Conservation (phyloP, 2,329 filamentous ascomycete species). For the Chaetoscypha palmicola region DNA sequence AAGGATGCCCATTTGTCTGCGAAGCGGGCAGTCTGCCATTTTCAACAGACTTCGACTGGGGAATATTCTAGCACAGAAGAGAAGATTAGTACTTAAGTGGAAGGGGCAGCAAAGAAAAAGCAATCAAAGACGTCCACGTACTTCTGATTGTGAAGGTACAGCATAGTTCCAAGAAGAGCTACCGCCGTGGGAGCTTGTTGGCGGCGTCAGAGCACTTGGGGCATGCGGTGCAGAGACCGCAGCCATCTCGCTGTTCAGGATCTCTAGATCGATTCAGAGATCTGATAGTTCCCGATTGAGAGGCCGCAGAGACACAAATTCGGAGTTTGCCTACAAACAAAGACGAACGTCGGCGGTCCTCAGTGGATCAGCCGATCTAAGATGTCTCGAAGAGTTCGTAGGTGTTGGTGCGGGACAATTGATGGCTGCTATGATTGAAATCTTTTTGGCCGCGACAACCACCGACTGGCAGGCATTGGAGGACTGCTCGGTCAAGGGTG, state of each 20-base stretch:
- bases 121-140: constrained; percentile 14
- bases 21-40: constrained; percentile 17
- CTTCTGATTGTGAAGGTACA: constrained; percentile 25
- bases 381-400: no score
- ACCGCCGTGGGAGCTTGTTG: constrained; percentile 27
- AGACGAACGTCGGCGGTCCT: neutral
- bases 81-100: neutral
- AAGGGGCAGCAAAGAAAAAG: neutral
- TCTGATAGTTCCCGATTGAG: neutral
- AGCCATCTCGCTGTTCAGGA: constrained; percentile 26
- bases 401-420: no score
- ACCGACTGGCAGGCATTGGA: no score
- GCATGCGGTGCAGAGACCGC: constrained; percentile 32
- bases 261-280: constrained; percentile 9
- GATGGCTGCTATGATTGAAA: no score
- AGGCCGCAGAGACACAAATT: neutral
- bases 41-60: constrained; percentile 19
- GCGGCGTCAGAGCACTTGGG: constrained; percentile 28
- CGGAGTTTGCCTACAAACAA: neutral
- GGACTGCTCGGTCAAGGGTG: no score
- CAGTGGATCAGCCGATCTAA: neutral
- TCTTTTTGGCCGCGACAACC: no score
- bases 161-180: constrained; percentile 29
- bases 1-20: constrained; percentile 20
- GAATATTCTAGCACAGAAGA: constrained; percentile 11